A percentile compares a stretch with the other conserved stretches of the same genome.
Evolutionary conservation across 257 asterid species (phyloP).

Genomic region (Eustoma russellianum): DNA sequence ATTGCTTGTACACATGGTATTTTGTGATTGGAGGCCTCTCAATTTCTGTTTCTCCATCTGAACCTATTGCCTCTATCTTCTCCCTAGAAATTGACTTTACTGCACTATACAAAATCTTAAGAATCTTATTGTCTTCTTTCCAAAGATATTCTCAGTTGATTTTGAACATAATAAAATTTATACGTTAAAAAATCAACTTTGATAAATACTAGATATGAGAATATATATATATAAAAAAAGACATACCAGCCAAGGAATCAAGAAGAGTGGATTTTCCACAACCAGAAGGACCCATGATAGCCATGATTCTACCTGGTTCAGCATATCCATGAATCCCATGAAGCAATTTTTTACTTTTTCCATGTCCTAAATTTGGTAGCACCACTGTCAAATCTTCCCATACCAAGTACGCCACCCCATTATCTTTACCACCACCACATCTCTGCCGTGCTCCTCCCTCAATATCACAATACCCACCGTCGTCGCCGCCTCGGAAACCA

Average conservation of each 20-base stretch:
- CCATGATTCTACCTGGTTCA: slow-evolving; percentile 90
- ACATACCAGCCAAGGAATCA: slow-evolving; percentile 84
- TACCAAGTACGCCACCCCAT: slow-evolving; percentile 60
- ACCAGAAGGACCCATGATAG: slow-evolving; percentile 98
- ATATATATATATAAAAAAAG: background rate
- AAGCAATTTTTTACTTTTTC: slow-evolving; percentile 61
- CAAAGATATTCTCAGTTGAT: too few species aligned
- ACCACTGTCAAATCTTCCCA: slow-evolving; percentile 80
- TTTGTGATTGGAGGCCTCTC: too few species aligned
- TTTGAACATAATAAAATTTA: too few species aligned
- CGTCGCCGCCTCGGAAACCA: background rate
- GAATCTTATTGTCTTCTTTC: too few species aligned
- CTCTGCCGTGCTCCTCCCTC: slow-evolving; percentile 1
- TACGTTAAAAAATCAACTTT: too few species aligned
- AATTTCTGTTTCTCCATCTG: too few species aligned
- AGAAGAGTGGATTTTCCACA: slow-evolving; percentile 97
- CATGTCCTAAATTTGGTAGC: slow-evolving; percentile 72
- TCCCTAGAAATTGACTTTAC: too few species aligned
- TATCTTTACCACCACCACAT: slow-evolving; percentile 9
- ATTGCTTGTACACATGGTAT: too few species aligned
- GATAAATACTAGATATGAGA: too few species aligned
- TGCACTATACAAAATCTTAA: too few species aligned
- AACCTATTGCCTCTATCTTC: too few species aligned
- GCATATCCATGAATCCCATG: slow-evolving; percentile 72
- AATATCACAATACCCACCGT: slow-evolving; percentile 2